Evolutionary conservation across 2,329 filamentous ascomycete species (phyloP), one percentile per base, ranked within the genome.

Genomic region (Penicillium oxalicum): DNA sequence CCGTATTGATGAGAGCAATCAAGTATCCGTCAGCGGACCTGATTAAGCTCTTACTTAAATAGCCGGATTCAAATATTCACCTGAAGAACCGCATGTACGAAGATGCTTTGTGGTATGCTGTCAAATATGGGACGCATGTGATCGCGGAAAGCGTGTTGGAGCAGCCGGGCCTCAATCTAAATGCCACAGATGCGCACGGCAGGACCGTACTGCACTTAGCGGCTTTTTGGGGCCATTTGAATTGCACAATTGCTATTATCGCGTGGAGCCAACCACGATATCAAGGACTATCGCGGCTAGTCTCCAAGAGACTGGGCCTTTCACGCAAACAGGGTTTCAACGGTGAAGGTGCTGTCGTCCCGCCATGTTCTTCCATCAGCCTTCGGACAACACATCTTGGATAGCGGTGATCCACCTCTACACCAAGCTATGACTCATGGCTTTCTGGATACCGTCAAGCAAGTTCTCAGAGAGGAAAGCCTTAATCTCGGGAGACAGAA

Each of bases 101-200:
- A 8, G 39, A 37, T 41, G 47, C 41, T 6, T 34, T 45, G 25
- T 44, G 36, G 36, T 48, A 48, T 48, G 35, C 40, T 18, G 12
- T 25, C 12, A 39, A 1, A 39, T 35, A 25, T 35, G n/a, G 3
- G 13, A 45, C 27, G 26, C 25, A 36, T 25, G 11, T 25, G 13
- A 38, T 33, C 25, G 8, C 26, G 26, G 13, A n/a, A 33, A 38
- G 35, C 35, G 12, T 45, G 35, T 38, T 45, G 18, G 12, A 45
- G n/a, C 35, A 18, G 35, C 35, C 11, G n/a, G 35, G 35, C 12
- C n/a, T 37, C 25, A 37, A 18, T 18, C 35, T 37, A 37, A 5
- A 37, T 18, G 35, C 35, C 4, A 5, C 13, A 37, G 7, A 37
- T 37, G n/a, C 4, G n/a, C 4, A 9, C 9, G n/a, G 35, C 9